Evolutionary conservation across 345 rosid species (phyloP), one percentile per base, ranked within the genome.

Genomic region (Populus deltoides): DNA sequence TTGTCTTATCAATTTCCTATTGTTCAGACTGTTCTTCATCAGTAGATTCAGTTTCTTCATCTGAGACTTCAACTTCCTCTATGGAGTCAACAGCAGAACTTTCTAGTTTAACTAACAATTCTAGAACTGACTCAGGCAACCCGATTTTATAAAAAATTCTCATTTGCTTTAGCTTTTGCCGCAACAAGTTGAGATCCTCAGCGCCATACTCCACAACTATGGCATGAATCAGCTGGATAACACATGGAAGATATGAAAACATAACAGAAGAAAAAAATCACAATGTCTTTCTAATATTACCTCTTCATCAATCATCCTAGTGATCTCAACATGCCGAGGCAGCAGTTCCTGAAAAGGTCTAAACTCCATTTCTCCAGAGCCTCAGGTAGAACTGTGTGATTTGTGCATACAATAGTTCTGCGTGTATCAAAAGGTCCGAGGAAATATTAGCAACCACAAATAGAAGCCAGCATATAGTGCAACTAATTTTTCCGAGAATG

Each of bases 291-390:
- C 20, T 24, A 43, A 53, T 71, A 66, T 77, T 63, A 87, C 87
- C 88, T 87, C 88, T 71, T 86, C 86, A 76, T 86, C 88, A 16
- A 89, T 86, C 85, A 68, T 81, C 76, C 59, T 75, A 49, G 87
- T 86, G 79, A 89, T 86, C 84, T 87, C 88, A 7, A 87, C 85
- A 81, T 89, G 89, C 41, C 88, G 76, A 41, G 90, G 90, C 78
- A 89, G 90, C 81, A 89, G 77, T 51, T 89, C 79, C 78, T 82
- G 87, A 89, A 72, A 67, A 89, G 85, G 72, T 85, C 86, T 63
- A 87, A 75, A 57, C 88, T 84, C 89, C 90, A 89, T 84, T 84
- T 86, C 88, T 89, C 90, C 57, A 84, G 79, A 36, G 92, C 89
- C 86, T 86, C 90, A 6, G 89, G 90, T 45, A 89, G 70, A 72